These are phyloP conservation scores for Cadophora luteo-olivacea DNA, from an alignment of 2,329 filamentous ascomycete genomes.

Conservation along the genomic window DNA sequence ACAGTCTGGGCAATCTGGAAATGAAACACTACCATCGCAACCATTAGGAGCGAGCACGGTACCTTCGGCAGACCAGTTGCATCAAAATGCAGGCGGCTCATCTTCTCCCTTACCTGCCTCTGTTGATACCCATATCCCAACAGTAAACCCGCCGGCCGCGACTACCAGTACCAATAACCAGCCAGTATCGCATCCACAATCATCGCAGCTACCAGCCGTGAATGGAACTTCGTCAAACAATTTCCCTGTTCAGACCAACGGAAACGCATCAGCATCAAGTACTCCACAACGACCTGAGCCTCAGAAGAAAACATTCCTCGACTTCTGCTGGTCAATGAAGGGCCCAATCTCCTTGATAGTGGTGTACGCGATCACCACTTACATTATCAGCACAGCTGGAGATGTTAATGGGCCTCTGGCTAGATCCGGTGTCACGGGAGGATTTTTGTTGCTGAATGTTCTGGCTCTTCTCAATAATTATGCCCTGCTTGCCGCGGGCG, in stretches of 20 bases:
- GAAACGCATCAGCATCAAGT: not conserved
- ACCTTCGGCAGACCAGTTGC: not conserved
- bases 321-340: constrained; percentile 8
- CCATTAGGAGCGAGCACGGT: not conserved
- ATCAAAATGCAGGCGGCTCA: not conserved
- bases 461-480: constrained; percentile 5
- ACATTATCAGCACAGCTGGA: not conserved
- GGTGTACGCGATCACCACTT: not conserved
- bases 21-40: not conserved
- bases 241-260: not conserved
- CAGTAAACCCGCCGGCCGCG: not conserved
- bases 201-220: not conserved
- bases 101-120: not conserved
- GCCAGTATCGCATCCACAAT: not conserved
- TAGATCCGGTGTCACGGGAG: not conserved
- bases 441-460: not conserved
- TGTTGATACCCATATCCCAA: not conserved
- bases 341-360: not conserved
- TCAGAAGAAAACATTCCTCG: not conserved
- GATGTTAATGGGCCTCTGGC: constrained; percentile 1
- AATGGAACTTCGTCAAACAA: not conserved
- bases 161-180: not conserved
- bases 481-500: not conserved
- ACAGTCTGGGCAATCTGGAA: not conserved
- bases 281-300: not conserved